Evolutionary conservation across 1,284 basidiomycete genomes (phyloP).

Genomic region (Fistulina hepatica): DNA sequence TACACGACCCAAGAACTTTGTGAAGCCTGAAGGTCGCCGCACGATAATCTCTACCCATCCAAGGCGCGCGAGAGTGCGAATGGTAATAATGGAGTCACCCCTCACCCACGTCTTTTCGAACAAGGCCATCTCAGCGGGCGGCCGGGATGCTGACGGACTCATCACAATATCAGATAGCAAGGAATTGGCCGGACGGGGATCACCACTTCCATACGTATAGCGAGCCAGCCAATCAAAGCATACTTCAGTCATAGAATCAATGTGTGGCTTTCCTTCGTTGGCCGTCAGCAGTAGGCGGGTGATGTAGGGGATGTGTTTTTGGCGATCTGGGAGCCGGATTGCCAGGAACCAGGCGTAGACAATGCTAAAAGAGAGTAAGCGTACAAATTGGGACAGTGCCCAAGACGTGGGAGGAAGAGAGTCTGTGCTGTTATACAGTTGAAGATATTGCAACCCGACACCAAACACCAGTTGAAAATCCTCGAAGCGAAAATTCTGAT

Average conservation of each 20-base stretch:
- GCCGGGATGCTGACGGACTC: conserved; percentile 31
- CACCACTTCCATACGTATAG: conserved; percentile 90
- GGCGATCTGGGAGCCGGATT: conserved; percentile 76
- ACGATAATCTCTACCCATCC: conserved; percentile 90
- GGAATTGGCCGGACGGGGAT: conserved; percentile 80
- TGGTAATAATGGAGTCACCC: conserved; percentile 80
- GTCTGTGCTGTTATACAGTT: conserved; percentile 74
- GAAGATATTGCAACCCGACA: conserved; percentile 90
- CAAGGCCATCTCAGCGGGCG: conserved; percentile 30
- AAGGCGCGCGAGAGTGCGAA: conserved; percentile 60
- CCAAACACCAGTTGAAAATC: conserved; percentile 95
- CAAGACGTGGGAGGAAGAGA: conserved; percentile 56
- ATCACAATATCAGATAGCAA: conserved; percentile 67
- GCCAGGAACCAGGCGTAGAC: conserved; percentile 96
- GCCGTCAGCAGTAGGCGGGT: conserved; percentile 81
- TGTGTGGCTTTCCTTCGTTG: conserved; percentile 63
- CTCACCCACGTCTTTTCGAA: conserved; percentile 78
- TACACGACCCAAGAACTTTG: conserved; percentile 77
- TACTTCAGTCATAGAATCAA: conserved; percentile 91
- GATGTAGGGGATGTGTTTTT: conserved; percentile 79
- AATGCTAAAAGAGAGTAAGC: conserved; percentile 86
- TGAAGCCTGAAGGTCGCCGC: conserved; percentile 83
- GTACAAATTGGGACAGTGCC: conserved; percentile 92
- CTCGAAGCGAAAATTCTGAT: conserved; percentile 87
- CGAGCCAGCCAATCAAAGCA: conserved; percentile 97